Evolutionary conservation across 148 eudicot species (phyloP), one percentile per base, ranked within the genome.

Genomic region (Rhododendron henanense): DNA sequence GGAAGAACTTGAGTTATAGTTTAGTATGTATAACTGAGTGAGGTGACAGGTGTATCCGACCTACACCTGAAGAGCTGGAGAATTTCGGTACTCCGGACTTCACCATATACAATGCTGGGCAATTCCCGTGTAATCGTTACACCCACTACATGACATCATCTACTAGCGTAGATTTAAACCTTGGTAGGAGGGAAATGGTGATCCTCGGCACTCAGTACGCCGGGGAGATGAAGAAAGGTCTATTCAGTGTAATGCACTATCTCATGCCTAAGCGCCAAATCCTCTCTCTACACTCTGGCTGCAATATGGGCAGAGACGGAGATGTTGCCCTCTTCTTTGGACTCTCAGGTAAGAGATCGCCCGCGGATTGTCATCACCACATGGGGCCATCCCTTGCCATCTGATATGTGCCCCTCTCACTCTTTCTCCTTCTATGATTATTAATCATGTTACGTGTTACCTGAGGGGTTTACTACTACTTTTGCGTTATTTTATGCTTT

Each of bases 291-390:
- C 98, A 94, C 82, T 94, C 98, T 16, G 98, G 98, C 50, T 92
- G 94, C 90, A 94, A 94, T 87, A 91, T 94, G 94, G 98, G 98
- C 74, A 94, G 93, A 89, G 82, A 88, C 25, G 98, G 98, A 55
- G 98, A 94, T 84, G 98, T 91, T 0, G 98, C 98, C 88, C 96
- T 94, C 90, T 94, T 94, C 94, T 94, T 94, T 91, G 98, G 98
- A 57, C 87, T 94, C 81, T 93, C 96, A 86, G 98, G 97, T 93
- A 92, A 86, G 87, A 55, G 85, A 69, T 83, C 55, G 21, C 75
- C 81, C 8, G 0, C n/a, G 84, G 87, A 74, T 76, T 44, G 51
- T 44, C 47, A 71, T 86, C 74, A 47, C 69, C 47, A 87, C 73
- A 78, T 61, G 84, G 85, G 51, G 78, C 88, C 57, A 83, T 57